These are phyloP conservation scores for Fusarium falciforme DNA, from an alignment of 2,329 filamentous ascomycete genomes.

Conservation along the genomic window DNA sequence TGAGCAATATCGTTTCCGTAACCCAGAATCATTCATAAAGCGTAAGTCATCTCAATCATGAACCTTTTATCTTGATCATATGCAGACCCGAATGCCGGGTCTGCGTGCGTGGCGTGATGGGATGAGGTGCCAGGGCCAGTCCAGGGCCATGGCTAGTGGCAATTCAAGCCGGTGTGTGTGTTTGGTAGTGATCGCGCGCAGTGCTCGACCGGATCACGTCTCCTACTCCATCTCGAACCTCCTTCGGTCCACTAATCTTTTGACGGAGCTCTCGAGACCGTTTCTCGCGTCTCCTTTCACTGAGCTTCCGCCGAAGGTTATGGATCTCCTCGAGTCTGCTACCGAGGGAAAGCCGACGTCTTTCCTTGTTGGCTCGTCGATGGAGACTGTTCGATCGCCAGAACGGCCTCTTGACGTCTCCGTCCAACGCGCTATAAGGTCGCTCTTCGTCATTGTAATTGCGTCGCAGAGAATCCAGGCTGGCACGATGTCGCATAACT, in stretches of 20 bases:
- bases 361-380: constrained; percentile 40
- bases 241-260: constrained; percentile 69
- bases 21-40: constrained; percentile 37
- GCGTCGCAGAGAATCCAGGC: constrained; percentile 55
- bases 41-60: constrained; percentile 43
- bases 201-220: constrained; percentile 63
- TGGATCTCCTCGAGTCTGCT: constrained; percentile 64
- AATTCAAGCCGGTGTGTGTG: constrained; percentile 8
- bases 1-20: constrained; percentile 29
- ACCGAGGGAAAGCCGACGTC: constrained; percentile 54
- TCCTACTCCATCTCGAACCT: constrained; percentile 68
- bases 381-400: constrained; percentile 49
- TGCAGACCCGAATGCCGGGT: background rate
- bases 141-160: background rate
- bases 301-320: constrained; percentile 65
- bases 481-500: constrained; percentile 66
- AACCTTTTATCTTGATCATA: constrained; percentile 32
- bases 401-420: constrained; percentile 40
- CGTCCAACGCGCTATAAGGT: constrained; percentile 50
- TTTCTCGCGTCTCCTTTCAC: constrained; percentile 69
- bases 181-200: constrained; percentile 29
- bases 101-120: background rate
- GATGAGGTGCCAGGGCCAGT: background rate
- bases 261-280: constrained; percentile 67
- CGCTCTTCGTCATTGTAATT: constrained; percentile 43